Evolutionary conservation across 257 asterid species (phyloP).

Genomic region (Pogostemon cablin): DNA sequence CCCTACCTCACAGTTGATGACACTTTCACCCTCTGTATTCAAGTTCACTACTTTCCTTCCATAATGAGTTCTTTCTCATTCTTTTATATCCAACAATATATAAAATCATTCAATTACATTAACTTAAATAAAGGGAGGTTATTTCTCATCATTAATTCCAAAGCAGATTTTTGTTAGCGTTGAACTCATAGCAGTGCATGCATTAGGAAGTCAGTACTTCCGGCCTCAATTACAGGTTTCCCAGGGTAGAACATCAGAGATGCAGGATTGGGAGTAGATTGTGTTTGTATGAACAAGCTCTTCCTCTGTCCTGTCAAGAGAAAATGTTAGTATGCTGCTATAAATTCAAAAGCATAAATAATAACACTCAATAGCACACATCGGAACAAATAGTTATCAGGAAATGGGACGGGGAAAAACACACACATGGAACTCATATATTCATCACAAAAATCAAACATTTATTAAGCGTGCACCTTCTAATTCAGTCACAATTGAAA

Average conservation of each 20-base stretch:
- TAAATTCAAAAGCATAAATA: too few species aligned
- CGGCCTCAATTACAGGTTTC: slow-evolving; percentile 64
- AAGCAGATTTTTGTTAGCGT: slow-evolving; percentile 62
- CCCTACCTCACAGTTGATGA: not conserved
- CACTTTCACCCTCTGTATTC: not conserved
- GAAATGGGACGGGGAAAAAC: not conserved
- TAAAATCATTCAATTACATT: not conserved
- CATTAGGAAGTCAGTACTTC: slow-evolving; percentile 39
- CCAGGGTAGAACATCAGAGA: slow-evolving; percentile 82
- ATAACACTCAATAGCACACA: too few species aligned
- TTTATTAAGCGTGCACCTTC: too few species aligned
- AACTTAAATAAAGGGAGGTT: not conserved
- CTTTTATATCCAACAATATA: not conserved
- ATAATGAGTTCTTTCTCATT: not conserved
- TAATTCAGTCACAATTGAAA: too few species aligned
- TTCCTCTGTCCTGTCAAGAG: slow-evolving; percentile 69
- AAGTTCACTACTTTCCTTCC: not conserved
- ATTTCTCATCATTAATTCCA: slow-evolving; percentile 60
- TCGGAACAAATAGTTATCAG: not conserved
- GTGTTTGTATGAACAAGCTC: slow-evolving; percentile 76
- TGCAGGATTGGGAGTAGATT: slow-evolving; percentile 70
- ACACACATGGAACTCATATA: not conserved
- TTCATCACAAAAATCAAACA: too few species aligned
- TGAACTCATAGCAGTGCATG: slow-evolving; percentile 72
- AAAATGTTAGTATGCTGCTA: not conserved